Base-by-base conservation (phyloP, 345 rosid species). In the Bretschneidera sinensis region DNA sequence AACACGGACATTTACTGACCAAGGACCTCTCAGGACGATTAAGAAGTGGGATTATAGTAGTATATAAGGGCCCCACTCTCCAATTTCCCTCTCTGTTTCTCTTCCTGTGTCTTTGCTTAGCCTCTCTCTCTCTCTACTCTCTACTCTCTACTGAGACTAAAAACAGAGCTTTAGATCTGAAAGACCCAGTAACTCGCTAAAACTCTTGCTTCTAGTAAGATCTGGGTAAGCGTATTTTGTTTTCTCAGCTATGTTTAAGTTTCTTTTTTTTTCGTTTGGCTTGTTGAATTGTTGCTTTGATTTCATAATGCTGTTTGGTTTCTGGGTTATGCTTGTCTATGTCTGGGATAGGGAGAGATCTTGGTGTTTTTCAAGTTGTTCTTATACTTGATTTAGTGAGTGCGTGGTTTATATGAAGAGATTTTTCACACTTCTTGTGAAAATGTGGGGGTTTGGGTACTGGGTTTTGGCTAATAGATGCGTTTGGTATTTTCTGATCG, bases 151-250 rank as follows among this genome's bases (percentile, higher is more conserved):
- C 60, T 1, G 57, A 20, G 15, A 23, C 7, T 31, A 19, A 43
- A 53, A 21, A 21, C 18, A 14, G 47, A 63, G 61, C 68, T 70
- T 73, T 72, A 83, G 89, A 83, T 83, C 89, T 78, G 80, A 21
- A 65, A 64, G 70, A 54, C 17, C 11, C 55, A 52, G 43, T 47
- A 48, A 54, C 71, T 62, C 62, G 24, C 25, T 28, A 17, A 31
- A 52, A 66, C 61, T 68, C 55, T 47, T 18, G 1, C 2, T 9
- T 21, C 4, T 55, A 24, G 60, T 15, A 50, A 49, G 57, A 22
- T 56, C 59, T 61, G n/a, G 67, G 68, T 72, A 66, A 52, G 35
- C 5, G 8, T 33, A 6, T 2, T 20, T 56, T 51, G 47, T 14
- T 59, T 65, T 67, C 65, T 51, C 59, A 20, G 72, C 62, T 72